Evolutionary conservation across 2,329 filamentous ascomycete genomes (phyloP).

Genomic region (Nothophoma quercina): DNA sequence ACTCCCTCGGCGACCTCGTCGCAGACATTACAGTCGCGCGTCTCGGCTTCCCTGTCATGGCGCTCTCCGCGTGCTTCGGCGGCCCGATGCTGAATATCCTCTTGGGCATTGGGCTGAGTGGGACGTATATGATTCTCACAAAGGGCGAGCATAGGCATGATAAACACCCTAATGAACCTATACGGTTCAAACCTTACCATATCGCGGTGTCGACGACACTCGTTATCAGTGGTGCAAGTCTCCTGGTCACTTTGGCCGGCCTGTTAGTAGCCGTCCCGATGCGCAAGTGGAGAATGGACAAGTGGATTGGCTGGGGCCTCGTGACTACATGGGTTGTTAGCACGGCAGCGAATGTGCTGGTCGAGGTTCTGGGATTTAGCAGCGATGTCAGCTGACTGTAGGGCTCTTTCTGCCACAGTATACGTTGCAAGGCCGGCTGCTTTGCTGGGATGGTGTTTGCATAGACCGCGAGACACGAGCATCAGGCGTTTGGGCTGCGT

Average conservation of each 20-base stretch:
- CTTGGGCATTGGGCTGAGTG: conserved; percentile 90
- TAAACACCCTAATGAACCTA: conserved; percentile 70
- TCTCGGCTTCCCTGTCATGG: conserved; percentile 96
- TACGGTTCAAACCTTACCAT: conserved; percentile 77
- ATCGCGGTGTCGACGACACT: conserved; percentile 86
- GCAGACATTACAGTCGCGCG: conserved; percentile 94
- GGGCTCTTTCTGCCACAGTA: neutral
- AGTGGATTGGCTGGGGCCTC: conserved; percentile 73
- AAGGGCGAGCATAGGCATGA: conserved; percentile 70
- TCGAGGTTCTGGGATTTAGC: conserved; percentile 67
- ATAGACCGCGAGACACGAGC: neutral
- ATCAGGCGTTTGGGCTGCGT: neutral
- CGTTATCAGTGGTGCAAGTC: conserved; percentile 82
- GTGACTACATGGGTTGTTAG: conserved; percentile 82
- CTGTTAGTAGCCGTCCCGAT: conserved; percentile 79
- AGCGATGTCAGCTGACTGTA: conserved; percentile 35
- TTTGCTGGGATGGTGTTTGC: neutral
- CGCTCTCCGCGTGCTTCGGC: conserved; percentile 92
- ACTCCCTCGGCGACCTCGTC: conserved; percentile 91
- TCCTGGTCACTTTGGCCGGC: conserved; percentile 80
- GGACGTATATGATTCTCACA: conserved; percentile 83
- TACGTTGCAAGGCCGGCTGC: too few species aligned
- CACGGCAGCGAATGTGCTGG: conserved; percentile 80
- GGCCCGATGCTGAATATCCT: conserved; percentile 98
- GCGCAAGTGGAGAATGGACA: conserved; percentile 49